Evolutionary conservation across 805 yeast genomes (phyloP), one percentile per base, ranked within the genome.

Genomic region (Osmozyma mogii): DNA sequence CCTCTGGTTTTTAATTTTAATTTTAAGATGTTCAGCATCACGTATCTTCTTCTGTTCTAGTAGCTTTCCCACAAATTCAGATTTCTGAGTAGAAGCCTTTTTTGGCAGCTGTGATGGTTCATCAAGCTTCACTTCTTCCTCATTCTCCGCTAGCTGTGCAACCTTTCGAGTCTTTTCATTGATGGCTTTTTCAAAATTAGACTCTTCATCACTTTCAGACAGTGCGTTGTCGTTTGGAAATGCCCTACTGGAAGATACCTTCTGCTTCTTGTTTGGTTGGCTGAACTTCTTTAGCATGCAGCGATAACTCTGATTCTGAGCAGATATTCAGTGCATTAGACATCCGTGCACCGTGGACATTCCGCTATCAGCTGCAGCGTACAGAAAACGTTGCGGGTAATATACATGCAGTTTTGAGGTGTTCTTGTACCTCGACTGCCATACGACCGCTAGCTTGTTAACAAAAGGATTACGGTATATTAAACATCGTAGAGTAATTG

Each of bases 31-130:
- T 37, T 75, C 81, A 25, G 54, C 37, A 11, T 72, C 69, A 31
- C 82, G 47, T 20, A 44, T 44, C 29, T 50, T 44, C 35, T 66
- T 67, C 1, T 79, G 67, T 26, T 56, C 62, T 10, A 70, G 43
- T 6, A 76, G 43, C 4, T 45, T 50, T 2, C 45, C 51, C 31
- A 75, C 57, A 35, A 70, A 28, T 22, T 22, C 16, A 5, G 19
- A 5, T 12, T 11, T 5, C 8, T 32, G 52, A 53, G 2, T 61
- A 40, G 27, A 49, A 37, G 17, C 15, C 17, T 4, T 19, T 6
- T 1, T 26, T 32, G 7, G 14, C 21, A 18, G 21, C 24, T 23
- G 10, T 26, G 9, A 20, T 25, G 24, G 19, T 17, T 20, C n/a
- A 10, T 23, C n/a, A 11, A 17, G 14, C 5, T 11, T 14, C n/a